Base-by-base conservation (phyloP, 306 rosid species). In the Vigna unguiculata region DNA sequence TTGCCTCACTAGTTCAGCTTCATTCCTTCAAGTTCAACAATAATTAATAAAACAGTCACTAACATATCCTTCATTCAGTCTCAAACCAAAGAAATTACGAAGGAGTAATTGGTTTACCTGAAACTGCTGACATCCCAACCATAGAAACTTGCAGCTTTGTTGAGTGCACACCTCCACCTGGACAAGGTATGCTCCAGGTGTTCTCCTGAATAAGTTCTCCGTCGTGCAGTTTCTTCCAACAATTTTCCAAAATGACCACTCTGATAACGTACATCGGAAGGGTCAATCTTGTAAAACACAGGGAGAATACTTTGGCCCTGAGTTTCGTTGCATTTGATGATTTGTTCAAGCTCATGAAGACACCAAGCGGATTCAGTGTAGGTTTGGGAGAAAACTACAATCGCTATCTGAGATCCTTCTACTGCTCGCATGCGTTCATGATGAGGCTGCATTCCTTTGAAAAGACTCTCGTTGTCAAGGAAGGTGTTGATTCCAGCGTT, bases 401-500 rank as follows among this genome's bases (percentile, higher is more conserved):
- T 22, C 12, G 34, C 34, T 22, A 57, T 57, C 62, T 22, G 34
- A 22, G 62, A 57, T 8, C 34, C 36, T 57, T 22, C 9, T 22
- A 57, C 28, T 24, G 62, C 62, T 12, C 3, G 0, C 17, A 57
- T 10, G 13, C 22, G 34, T 11, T 57, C 36, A 1, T 24, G n/a
- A n/a, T n/a, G 9, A 30, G 24, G 62, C 17, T 1, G 1, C 36
- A 22, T 25, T 24, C 36, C 36, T 36, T 24, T 25, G 62, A 0
- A 12, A 40, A 82, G 69, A 6, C 1, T 17, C 2, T 38, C 11
- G 0, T 62, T 43, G 58, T 81, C 80, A 7, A 46, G 10, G 21
- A 47, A 81, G 8, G 46, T 5, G 24, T 67, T 49, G 47, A 74
- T 20, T 2, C 72, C 76, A 0, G 58, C 49, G 1, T 68, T 66